Evolutionary conservation across 2,329 filamentous ascomycete genomes (phyloP).

Genomic region (Botryotinia narcissicola): DNA sequence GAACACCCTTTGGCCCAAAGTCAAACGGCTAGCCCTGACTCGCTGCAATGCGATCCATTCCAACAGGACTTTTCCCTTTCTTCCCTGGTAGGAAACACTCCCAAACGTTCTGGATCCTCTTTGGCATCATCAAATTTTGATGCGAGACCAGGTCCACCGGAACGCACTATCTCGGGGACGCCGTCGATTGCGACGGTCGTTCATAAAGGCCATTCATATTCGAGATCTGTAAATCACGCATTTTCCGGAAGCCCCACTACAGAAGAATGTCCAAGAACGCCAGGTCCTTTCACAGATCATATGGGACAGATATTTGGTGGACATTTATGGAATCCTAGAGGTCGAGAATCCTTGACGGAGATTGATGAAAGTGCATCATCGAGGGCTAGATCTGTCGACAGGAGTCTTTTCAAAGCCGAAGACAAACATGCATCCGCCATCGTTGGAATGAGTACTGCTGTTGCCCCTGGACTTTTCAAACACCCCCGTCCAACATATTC

Average conservation of each 20-base stretch:
- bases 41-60: neutral
- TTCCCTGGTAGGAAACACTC: conserved; percentile 11
- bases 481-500: conserved; percentile 29
- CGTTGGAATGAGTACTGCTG: conserved; percentile 60
- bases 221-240: conserved; percentile 40
- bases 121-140: conserved; percentile 41
- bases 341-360: conserved; percentile 28
- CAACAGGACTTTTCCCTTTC: conserved; percentile 8
- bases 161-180: conserved; percentile 37
- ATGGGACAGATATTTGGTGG: conserved; percentile 32
- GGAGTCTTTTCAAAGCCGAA: conserved; percentile 54
- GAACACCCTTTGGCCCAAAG: conserved; percentile 68
- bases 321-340: conserved; percentile 29
- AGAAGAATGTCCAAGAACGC: conserved; percentile 24
- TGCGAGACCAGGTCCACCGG: conserved; percentile 40
- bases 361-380: conserved; percentile 48
- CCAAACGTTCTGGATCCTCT: conserved; percentile 24
- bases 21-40: conserved; percentile 11
- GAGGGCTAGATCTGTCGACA: conserved; percentile 63
- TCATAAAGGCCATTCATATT: conserved; percentile 36
- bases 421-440: conserved; percentile 65
- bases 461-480: conserved; percentile 54
- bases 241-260: conserved; percentile 17
- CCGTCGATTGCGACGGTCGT: conserved; percentile 37
- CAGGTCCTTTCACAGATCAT: conserved; percentile 35